These are phyloP conservation scores for Penicillium paxilli DNA, from an alignment of 495 filamentous ascomycete species.

Conservation along the genomic window DNA sequence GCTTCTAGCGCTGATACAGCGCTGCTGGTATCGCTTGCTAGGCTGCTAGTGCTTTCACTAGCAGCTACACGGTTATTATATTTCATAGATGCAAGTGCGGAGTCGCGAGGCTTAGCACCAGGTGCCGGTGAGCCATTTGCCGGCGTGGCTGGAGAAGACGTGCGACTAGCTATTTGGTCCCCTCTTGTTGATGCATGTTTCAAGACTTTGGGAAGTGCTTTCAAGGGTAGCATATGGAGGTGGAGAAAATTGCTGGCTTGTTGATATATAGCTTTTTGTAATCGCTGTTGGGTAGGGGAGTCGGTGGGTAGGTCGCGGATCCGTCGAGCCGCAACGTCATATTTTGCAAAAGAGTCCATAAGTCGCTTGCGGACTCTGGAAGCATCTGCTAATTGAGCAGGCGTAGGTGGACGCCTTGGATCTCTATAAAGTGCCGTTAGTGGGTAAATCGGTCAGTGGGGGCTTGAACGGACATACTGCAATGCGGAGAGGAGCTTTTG, in stretches of 20 bases:
- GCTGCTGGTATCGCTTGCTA: constrained; percentile 62
- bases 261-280: constrained; percentile 85
- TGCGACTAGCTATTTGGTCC: constrained; percentile 22
- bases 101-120: constrained; percentile 41
- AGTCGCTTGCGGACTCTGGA: constrained; percentile 88
- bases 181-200: constrained; percentile 63
- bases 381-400: constrained; percentile 78
- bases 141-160: constrained; percentile 36
- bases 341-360: constrained; percentile 88
- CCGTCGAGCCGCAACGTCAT: constrained; percentile 79
- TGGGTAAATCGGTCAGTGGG: neutral
- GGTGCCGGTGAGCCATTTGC: constrained; percentile 22
- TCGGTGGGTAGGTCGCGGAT: constrained; percentile 75
- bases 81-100: constrained; percentile 59
- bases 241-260: constrained; percentile 84
- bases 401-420: constrained; percentile 69
- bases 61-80: constrained; percentile 47
- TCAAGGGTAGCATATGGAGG: constrained; percentile 88
- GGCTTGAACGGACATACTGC: constrained; percentile 48
- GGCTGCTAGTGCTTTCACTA: constrained; percentile 54
- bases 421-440: constrained; percentile 48
- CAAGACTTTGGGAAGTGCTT: constrained; percentile 78
- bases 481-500: constrained; percentile 72
- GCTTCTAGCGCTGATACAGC: constrained; percentile 73
- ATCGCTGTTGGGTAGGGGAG: constrained; percentile 68